Evolutionary conservation across 257 asterid genomes (phyloP), one percentile per base, ranked within the genome.

Genomic region (Eustoma russellianum): DNA sequence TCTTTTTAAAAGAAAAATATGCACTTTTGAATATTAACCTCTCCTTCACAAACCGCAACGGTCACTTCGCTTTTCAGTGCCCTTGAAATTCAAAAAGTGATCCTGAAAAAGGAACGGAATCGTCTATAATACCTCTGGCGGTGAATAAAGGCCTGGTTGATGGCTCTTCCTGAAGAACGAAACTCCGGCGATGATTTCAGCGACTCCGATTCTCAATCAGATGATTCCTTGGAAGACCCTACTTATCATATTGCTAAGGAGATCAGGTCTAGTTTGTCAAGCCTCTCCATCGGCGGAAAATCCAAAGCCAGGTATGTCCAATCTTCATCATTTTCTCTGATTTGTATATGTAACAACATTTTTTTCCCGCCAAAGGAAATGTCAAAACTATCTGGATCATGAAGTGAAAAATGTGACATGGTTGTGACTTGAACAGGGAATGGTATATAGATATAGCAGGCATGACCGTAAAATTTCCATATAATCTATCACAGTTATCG

Each of bases 161-260:
- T 77, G 80, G 82, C 55, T 28, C 33, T 33, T 9, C 41, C 56
- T 4, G 70, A 55, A 57, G 24, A 60, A 18, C 59, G 48, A n/a
- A 3, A 5, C 17, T 62, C 40, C 45, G 51, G 24, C 16, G 17
- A 75, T 6, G 83, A 75, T 38, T 17, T 53, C 45, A 41, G 63
- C 13, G 43, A 38, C 12, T 75, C 66, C 34, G 38, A 50, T 6
- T 65, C 57, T 38, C 71, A 67, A 33, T 79, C 94, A 11, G 86
- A 85, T 63, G 86, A 79, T 64, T 75, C 88, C 5, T 70, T 43
- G 24, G 62, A 68, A 9, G 95, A 80, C 33, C 94, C 95, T 17
- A 54, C 47, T 61, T 82, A 82, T 51, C 77, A 65, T 41, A 41
- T 59, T 57, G 47, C 71, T 38, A 88, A 78, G 71, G 85, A 75